A percentile compares a stretch with the other conserved stretches of the same genome.
Conservation (phyloP, 2,329 filamentous ascomycete genomes). For the Penicillium concentricum region DNA sequence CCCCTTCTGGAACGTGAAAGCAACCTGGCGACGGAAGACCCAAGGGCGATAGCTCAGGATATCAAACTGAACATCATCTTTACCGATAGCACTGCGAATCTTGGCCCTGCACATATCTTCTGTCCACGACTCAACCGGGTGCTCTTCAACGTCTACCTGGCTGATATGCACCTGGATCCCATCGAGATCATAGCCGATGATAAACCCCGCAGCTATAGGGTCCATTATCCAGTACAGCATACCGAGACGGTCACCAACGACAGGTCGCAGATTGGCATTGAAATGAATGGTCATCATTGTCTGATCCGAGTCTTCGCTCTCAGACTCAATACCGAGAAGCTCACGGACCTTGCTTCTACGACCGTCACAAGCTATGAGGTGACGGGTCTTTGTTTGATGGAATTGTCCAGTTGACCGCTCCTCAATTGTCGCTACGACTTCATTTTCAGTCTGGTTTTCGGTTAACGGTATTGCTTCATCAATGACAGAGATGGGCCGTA, state of each 20-base stretch:
- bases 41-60: constrained; percentile 44
- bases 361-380: constrained; percentile 41
- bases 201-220: constrained; percentile 44
- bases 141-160: constrained; percentile 43
- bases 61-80: constrained; percentile 33
- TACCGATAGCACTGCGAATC: constrained; percentile 31
- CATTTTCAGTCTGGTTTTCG: not conserved
- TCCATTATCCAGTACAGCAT: constrained; percentile 50
- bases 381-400: constrained; percentile 30
- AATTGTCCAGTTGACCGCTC: constrained; percentile 1
- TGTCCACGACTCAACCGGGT: constrained; percentile 40
- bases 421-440: constrained; percentile 2
- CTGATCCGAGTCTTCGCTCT: constrained; percentile 46
- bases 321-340: constrained; percentile 36
- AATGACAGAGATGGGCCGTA: not conserved
- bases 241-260: constrained; percentile 42
- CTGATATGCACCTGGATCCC: constrained; percentile 46
- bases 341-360: constrained; percentile 32
- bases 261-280: constrained; percentile 42
- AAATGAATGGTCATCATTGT: constrained; percentile 52
- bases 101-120: constrained; percentile 35
- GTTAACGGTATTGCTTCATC: not conserved
- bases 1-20: constrained; percentile 36
- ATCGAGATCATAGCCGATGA: constrained; percentile 46
- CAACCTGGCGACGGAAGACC: constrained; percentile 45